Base-by-base conservation (phyloP, 768 basidiomycete species). In the Naematelia aurantialba region DNA sequence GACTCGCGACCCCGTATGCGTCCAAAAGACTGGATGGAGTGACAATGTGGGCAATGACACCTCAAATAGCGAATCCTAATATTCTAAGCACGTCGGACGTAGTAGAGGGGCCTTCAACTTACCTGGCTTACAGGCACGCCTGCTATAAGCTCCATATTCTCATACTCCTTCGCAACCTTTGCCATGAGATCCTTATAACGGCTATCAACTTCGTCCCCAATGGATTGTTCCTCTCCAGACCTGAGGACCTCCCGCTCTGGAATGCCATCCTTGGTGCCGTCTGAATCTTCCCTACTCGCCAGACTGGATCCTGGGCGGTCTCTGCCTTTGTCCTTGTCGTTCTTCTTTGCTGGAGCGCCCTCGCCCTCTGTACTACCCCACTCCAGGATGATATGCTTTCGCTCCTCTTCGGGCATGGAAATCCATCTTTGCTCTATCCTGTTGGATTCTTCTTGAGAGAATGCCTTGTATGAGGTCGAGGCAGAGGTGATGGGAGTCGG, bases 11-110 rank as follows among this genome's bases (percentile, higher is more conserved):
- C 76, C 78, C 13, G 75, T 76, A 56, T 78, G 75, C 42, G 71
- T 70, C 80, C 80, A 80, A 62, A 79, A 80, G 1, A 80, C 78
- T 0, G 80, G 78, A 56, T 73, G 70, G 19, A 80, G 69, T 45
- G 72, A 72, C 46, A 77, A 48, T 3, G 67, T 73, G 0, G 59
- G 58, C 21, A 77, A 55, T 2, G 67, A 66, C 10, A 77, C 75
- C 56, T 77, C 75, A 62, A 77, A 77, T 2, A 77, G 58, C 11
- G 70, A 72, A 59, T 77, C 75, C 75, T 76, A 61, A 3, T 17
- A 39, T 17, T 17, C 13, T 50, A 31, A 51, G 34, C 34, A 39
- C 8, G 34, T 39, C 17, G 34, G 21, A 11, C 12, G 46, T 3
- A 19, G 17, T 21, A 22, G 26, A 27, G n/a, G 48, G 39, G 19